phyloP scores from a whole-genome alignment of 192 early-diverging fungal genomes.

The Oehlia diaphana region DNA sequence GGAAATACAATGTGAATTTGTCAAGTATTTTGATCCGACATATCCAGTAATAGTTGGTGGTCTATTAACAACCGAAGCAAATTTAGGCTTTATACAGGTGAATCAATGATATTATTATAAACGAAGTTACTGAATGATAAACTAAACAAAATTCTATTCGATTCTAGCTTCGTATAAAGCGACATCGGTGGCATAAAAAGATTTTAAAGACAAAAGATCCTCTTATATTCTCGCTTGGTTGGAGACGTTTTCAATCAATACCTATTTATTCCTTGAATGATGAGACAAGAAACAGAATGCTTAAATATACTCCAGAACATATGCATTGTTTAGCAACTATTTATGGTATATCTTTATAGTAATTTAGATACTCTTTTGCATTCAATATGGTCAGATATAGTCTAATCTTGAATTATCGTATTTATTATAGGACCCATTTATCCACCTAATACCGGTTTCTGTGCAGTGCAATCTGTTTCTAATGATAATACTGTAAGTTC shows the following conservation, averaged over 20 bases:
- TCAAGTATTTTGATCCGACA: conserved; percentile 85
- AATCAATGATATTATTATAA: neutral
- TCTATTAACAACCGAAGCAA: conserved; percentile 84
- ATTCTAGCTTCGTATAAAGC: conserved; percentile 85
- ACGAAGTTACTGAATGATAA: neutral
- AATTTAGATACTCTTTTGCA: neutral
- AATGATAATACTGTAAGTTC: conserved; percentile 50
- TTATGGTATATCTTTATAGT: conserved; percentile 57
- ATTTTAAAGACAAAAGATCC: conserved; percentile 98
- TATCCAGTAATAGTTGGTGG: conserved; percentile 94
- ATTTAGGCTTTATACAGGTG: conserved; percentile 90
- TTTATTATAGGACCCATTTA: conserved; percentile 73
- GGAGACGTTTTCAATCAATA: conserved; percentile 97
- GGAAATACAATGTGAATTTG: conserved; percentile 93
- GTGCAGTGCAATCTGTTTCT: conserved; percentile 79
- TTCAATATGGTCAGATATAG: too few relatives aligned
- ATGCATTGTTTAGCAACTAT: conserved; percentile 99
- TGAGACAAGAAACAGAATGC: conserved; percentile 92
- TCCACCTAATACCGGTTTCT: conserved; percentile 96
- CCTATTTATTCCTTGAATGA: conserved; percentile 93
- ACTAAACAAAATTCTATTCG: too few relatives aligned
- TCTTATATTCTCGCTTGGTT: conserved; percentile 95
- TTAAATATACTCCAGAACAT: conserved; percentile 99
- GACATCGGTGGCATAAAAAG: conserved; percentile 94
- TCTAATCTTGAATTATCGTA: neutral